Evolutionary conservation across 768 basidiomycete genomes (phyloP).

Genomic region (Porphyrellus cyaneotinctus): DNA sequence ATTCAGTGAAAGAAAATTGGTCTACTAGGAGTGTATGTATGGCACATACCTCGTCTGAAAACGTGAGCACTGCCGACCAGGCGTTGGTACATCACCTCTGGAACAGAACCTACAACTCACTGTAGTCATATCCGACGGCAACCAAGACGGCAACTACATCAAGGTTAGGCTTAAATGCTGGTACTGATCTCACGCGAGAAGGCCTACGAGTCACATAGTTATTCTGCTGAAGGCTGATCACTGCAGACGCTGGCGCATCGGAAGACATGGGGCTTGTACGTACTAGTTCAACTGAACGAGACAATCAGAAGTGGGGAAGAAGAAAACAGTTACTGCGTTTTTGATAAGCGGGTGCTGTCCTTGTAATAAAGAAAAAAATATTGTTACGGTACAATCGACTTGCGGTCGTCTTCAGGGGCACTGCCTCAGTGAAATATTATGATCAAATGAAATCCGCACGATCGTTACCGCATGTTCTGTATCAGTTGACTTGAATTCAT

Average conservation of each 20-base stretch:
- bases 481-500: no score
- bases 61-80: slow-evolving; percentile 5
- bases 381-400: no score
- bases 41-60: slow-evolving; percentile 10
- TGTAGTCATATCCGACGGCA: slow-evolving; percentile 9
- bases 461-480: no score
- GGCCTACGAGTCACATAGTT: background rate
- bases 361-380: no score
- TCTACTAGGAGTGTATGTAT: background rate
- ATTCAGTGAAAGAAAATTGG: background rate
- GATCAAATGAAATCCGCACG: no score
- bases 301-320: no score
- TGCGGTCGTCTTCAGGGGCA: no score
- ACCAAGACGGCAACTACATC: background rate
- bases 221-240: background rate
- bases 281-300: no score
- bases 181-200: background rate
- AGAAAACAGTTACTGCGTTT: no score
- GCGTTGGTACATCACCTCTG: background rate
- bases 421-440: no score
- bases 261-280: slow-evolving; percentile 5
- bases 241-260: background rate
- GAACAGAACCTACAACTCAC: background rate
- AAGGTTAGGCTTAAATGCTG: background rate
- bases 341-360: no score